A percentile compares a stretch with the other conserved stretches of the same genome.
Conservation (phyloP, 257 asterid species). For the Nicotiana noctiflora region DNA sequence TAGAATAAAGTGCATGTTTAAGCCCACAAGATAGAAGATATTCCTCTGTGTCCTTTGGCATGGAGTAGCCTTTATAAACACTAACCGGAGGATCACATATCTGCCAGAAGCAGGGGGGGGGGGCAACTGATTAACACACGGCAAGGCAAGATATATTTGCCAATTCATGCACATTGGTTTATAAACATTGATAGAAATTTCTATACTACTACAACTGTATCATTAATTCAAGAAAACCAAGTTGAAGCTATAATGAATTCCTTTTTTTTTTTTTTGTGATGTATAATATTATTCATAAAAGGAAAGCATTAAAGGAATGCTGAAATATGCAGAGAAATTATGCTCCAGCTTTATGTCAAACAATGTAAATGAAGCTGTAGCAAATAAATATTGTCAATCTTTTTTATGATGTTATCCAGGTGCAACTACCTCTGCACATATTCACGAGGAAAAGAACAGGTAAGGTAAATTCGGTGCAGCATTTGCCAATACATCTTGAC, state of each 20-base stretch:
- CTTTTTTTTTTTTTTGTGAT: neutral
- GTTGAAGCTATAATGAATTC: neutral
- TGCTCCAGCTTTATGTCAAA: neutral
- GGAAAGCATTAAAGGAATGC: neutral
- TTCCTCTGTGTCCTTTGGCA: constrained; percentile 87
- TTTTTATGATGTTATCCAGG: neutral
- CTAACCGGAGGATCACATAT: constrained; percentile 93
- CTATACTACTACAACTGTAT: neutral
- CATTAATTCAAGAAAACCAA: neutral
- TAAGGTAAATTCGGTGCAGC: neutral
- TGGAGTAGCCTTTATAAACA: constrained; percentile 70
- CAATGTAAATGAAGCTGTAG: neutral
- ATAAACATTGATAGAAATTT: neutral
- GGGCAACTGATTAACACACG: neutral
- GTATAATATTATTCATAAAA: neutral
- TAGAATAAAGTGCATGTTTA: constrained; percentile 76
- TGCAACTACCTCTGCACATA: neutral
- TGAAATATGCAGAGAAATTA: neutral
- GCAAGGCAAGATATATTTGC: neutral
- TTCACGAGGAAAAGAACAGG: neutral
- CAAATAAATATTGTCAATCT: neutral
- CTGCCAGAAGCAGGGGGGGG: constrained; percentile 27
- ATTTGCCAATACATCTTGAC: neutral
- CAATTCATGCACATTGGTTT: neutral
- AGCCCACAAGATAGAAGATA: constrained; percentile 78